phyloP scores from a whole-genome alignment of 2,329 filamentous ascomycete species.

The Graphilbum sp. region DNA sequence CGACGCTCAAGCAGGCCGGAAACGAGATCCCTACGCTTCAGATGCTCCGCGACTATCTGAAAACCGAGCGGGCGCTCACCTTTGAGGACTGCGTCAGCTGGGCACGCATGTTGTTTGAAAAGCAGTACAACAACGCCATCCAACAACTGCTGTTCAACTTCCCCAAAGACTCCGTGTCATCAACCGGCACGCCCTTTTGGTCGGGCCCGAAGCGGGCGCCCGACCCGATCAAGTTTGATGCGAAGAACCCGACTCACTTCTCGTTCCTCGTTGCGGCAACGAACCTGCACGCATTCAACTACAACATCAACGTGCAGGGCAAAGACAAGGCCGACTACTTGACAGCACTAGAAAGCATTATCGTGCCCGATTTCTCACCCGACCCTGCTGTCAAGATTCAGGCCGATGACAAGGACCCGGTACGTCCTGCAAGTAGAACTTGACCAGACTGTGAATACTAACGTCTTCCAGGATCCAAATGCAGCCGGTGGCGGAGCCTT shows the following conservation, averaged over 20 bases:
- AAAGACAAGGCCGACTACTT: conserved; percentile 55
- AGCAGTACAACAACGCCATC: conserved; percentile 92
- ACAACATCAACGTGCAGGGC: conserved; percentile 77
- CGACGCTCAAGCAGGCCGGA: conserved; percentile 77
- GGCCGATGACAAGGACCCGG: conserved; percentile 82
- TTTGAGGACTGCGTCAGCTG: conserved; percentile 96
- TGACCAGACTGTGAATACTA: too few species aligned
- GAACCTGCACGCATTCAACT: conserved; percentile 94
- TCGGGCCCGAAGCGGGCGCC: conserved; percentile 95
- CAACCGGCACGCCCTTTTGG: conserved; percentile 86
- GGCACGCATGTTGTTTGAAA: conserved; percentile 88
- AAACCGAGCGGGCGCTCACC: conserved; percentile 75
- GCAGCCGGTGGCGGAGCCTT: conserved; percentile 32
- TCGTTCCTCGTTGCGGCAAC: conserved; percentile 77
- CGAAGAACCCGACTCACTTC: conserved; percentile 71
- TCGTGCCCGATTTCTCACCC: conserved; percentile 86
- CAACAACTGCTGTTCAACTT: conserved; percentile 94
- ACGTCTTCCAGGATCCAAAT: conserved; percentile 53
- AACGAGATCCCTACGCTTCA: conserved; percentile 91
- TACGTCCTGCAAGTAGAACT: conserved; percentile 22
- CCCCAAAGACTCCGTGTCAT: conserved; percentile 82
- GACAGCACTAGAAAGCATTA: conserved; percentile 77
- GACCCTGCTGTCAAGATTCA: conserved; percentile 91
- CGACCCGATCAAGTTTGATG: conserved; percentile 76
- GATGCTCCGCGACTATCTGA: conserved; percentile 76